Conservation (phyloP, 2,329 filamentous ascomycete species). For the Piedraia hortae region DNA sequence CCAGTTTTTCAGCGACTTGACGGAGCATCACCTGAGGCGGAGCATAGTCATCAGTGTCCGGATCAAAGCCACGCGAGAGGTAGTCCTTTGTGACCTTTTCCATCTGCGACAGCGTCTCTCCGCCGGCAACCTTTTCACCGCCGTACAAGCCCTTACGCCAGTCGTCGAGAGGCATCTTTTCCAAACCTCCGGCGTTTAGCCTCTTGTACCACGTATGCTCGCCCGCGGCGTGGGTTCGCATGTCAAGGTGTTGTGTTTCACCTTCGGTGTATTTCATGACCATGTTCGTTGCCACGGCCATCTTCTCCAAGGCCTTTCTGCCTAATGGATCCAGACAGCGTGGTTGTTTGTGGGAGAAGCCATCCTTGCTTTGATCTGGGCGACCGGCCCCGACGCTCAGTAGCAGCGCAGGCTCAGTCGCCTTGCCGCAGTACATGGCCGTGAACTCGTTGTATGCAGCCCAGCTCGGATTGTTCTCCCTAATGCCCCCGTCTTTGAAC, state of each 20-base stretch:
- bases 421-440: constrained; percentile 17
- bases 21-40: constrained; percentile 18
- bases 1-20: constrained; percentile 22
- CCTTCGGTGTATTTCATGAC: constrained; percentile 25
- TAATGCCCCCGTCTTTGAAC: constrained; percentile 24
- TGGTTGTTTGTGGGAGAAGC: constrained; percentile 20
- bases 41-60: constrained; percentile 16
- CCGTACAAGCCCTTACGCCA: constrained; percentile 19
- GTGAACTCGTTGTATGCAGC: constrained; percentile 22
- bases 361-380: constrained; percentile 17
- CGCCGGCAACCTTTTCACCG: constrained; percentile 11
- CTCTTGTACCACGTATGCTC: constrained; percentile 25
- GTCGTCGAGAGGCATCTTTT: constrained; percentile 20
- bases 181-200: constrained; percentile 18
- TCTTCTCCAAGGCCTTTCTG: constrained; percentile 20
- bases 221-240: constrained; percentile 19
- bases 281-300: constrained; percentile 22
- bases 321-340: constrained; percentile 21
- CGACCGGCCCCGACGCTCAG: constrained; percentile 21
- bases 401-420: constrained; percentile 16
- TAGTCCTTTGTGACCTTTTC: constrained; percentile 17
- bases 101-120: constrained; percentile 18
- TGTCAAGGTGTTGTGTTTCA: constrained; percentile 20
- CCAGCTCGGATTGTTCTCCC: constrained; percentile 23
- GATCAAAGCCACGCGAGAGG: constrained; percentile 14